Evolutionary conservation across 257 asterid species (phyloP).

Genomic region (Solanum etuberosum): DNA sequence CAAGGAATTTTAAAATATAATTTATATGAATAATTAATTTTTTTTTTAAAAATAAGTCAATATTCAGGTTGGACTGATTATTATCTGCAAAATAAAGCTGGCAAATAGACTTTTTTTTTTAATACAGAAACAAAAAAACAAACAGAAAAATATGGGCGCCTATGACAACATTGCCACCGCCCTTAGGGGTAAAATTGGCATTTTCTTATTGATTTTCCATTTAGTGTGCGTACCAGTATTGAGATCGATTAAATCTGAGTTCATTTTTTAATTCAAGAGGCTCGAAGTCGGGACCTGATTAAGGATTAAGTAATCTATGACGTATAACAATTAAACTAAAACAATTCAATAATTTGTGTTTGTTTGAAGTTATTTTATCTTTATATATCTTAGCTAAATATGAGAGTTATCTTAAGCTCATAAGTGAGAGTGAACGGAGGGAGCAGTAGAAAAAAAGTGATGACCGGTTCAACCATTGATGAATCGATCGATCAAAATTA

Average conservation of each 20-base stretch:
- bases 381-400: not conserved
- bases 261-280: not conserved
- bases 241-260: not conserved
- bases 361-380: not conserved
- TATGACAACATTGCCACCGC: not conserved
- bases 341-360: too few species aligned
- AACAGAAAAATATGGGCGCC: not conserved
- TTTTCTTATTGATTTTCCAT: not conserved
- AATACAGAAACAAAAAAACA: not conserved
- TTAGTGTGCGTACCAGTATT: not conserved
- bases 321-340: too few species aligned
- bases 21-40: not conserved
- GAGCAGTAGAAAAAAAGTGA: not conserved
- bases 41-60: not conserved
- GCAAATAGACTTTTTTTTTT: not conserved
- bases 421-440: fast-evolving
- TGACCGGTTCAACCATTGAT: not conserved
- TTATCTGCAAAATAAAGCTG: constrained; percentile 6
- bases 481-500: not conserved
- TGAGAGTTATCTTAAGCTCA: not conserved
- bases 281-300: fast-evolving
- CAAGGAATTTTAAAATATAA: not conserved
- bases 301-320: too few species aligned
- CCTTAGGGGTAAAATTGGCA: not conserved
- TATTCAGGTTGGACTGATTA: constrained; percentile 2